Percentiles rank a stretch among this genome's conserved stretches.
Evolutionary conservation across 495 filamentous ascomycete genomes (phyloP).

Genomic region (Penicillium odoratum): DNA sequence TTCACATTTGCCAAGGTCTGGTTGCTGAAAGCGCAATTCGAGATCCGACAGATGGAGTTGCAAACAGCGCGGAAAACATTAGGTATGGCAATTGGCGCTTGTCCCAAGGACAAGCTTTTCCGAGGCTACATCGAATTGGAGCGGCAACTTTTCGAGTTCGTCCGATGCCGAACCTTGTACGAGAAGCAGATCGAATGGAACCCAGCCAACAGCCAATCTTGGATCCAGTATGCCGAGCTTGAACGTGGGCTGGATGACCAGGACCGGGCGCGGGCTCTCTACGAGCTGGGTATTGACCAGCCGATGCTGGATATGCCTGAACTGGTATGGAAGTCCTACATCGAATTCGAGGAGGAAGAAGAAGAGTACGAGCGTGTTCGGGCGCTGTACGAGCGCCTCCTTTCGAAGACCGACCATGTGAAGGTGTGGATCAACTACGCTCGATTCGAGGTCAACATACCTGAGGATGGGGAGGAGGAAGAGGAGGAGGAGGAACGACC

Average conservation of each 20-base stretch:
- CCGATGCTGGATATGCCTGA: slow-evolving; percentile 95
- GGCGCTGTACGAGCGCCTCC: slow-evolving; percentile 83
- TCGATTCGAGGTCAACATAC: slow-evolving; percentile 90
- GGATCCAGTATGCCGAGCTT: slow-evolving; percentile 92
- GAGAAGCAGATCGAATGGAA: slow-evolving; percentile 93
- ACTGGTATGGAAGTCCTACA: slow-evolving; percentile 93
- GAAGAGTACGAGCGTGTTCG: slow-evolving; percentile 82
- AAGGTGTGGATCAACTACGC: slow-evolving; percentile 99
- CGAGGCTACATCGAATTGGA: slow-evolving; percentile 91
- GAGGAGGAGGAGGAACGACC: slow-evolving; percentile 66
- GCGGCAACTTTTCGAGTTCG: slow-evolving; percentile 87
- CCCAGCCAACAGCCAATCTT: slow-evolving; percentile 81
- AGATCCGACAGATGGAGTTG: slow-evolving; percentile 83
- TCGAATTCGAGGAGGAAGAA: slow-evolving; percentile 96
- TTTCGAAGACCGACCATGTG: slow-evolving; percentile 93
- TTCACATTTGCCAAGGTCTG: slow-evolving; percentile 98
- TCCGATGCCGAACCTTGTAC: slow-evolving; percentile 84
- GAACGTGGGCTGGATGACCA: slow-evolving; percentile 88
- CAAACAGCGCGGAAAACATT: slow-evolving; percentile 80
- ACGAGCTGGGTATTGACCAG: slow-evolving; percentile 85
- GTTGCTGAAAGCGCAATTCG: slow-evolving; percentile 90
- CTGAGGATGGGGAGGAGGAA: slow-evolving; percentile 65
- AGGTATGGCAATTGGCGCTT: slow-evolving; percentile 87
- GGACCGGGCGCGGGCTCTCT: slow-evolving; percentile 86
- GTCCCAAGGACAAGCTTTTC: slow-evolving; percentile 94